phyloP scores from a whole-genome alignment of 1,139 yeast genomes.

The Geotrichum reessii region DNA sequence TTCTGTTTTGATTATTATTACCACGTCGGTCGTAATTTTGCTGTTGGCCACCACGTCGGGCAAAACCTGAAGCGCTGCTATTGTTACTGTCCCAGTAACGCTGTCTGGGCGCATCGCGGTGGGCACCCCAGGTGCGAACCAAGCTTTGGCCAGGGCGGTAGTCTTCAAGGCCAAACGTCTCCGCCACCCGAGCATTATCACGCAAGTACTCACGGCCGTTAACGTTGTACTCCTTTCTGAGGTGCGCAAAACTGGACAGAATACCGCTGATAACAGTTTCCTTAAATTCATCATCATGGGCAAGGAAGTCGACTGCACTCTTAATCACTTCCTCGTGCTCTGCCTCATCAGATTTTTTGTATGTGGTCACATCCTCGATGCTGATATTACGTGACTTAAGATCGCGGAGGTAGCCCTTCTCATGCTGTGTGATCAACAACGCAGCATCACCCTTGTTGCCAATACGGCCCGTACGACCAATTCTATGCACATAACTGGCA shows the following conservation, averaged over 20 bases:
- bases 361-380: conserved; percentile 19
- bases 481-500: conserved; percentile 82
- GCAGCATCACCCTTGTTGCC: conserved; percentile 94
- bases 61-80: conserved; percentile 16
- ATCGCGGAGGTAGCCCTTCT: conserved; percentile 24
- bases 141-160: conserved; percentile 11
- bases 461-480: conserved; percentile 98
- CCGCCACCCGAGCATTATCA: conserved; percentile 9
- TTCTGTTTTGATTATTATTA: not conserved
- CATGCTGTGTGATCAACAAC: conserved; percentile 55
- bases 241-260: conserved; percentile 13
- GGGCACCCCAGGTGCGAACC: conserved; percentile 12
- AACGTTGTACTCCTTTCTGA: conserved; percentile 18
- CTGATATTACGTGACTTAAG: conserved; percentile 24
- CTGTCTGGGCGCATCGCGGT: conserved; percentile 15
- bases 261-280: conserved; percentile 14
- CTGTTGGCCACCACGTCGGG: conserved; percentile 15
- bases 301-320: conserved; percentile 16
- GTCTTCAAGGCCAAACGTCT: conserved; percentile 6
- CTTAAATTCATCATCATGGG: conserved; percentile 14
- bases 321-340: conserved; percentile 7
- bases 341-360: conserved; percentile 6
- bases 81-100: conserved; percentile 13
- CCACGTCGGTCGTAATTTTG: not conserved
- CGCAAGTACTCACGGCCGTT: conserved; percentile 17